Evolutionary conservation across 2,329 filamentous ascomycete genomes (phyloP).

Genomic region (Cadophora sp.): DNA sequence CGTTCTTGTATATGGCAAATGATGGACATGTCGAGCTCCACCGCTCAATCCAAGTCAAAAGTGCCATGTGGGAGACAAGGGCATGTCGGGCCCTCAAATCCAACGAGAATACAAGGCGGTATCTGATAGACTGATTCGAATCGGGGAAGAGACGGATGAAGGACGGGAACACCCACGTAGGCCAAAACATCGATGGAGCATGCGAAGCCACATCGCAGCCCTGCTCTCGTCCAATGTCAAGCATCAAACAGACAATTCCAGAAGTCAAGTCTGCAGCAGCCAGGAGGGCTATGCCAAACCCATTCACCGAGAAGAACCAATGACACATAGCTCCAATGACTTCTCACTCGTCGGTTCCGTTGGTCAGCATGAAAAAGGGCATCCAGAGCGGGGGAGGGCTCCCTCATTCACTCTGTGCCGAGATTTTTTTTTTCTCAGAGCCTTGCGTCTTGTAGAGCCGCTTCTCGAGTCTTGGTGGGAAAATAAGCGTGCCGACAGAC

Average conservation of each 20-base stretch:
- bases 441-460: conserved; percentile 22
- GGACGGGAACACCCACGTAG: conserved; percentile 1
- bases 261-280: conserved; percentile 11
- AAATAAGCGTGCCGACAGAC: conserved; percentile 6
- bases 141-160: neutral
- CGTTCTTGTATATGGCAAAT: neutral
- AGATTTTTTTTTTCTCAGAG: conserved; percentile 23
- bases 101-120: conserved; percentile 4
- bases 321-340: neutral
- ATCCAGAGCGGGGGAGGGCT: conserved; percentile 8
- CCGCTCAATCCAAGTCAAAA: no score
- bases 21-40: neutral
- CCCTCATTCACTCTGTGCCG: neutral
- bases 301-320: conserved; percentile 24
- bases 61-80: no score
- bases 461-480: neutral
- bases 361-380: conserved; percentile 19
- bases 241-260: conserved; percentile 2
- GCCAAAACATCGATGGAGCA: neutral
- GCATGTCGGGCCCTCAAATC: neutral
- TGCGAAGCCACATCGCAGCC: conserved; percentile 3
- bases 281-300: conserved; percentile 19
- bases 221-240: conserved; percentile 8
- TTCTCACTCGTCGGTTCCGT: conserved; percentile 16
- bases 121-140: neutral